Evolutionary conservation across 1,284 basidiomycete species (phyloP).

Genomic region (Apiotrichum gamsii): DNA sequence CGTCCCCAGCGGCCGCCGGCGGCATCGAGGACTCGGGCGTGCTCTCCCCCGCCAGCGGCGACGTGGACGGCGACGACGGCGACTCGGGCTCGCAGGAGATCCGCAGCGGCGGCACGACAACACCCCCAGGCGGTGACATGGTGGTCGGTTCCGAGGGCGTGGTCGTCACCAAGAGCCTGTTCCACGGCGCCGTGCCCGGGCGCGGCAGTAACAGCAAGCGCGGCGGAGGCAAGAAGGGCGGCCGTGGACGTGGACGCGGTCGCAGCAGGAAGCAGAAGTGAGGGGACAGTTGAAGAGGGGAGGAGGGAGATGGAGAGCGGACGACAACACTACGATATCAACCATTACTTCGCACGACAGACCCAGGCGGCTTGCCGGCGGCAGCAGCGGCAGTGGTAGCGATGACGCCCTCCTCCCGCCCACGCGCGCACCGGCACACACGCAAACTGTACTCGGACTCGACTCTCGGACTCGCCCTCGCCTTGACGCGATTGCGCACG

Average conservation of each 20-base stretch:
- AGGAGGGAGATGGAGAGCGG: neutral
- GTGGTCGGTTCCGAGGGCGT: neutral
- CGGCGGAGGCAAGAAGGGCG: conserved; percentile 3
- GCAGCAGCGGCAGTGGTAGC: no score
- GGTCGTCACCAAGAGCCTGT: conserved; percentile 17
- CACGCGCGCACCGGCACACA: no score
- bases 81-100: neutral
- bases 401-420: no score
- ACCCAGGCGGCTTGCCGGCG: no score
- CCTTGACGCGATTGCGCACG: no score
- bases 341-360: no score
- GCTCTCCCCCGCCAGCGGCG: neutral
- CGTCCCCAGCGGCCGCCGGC: neutral
- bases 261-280: conserved; percentile 9
- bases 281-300: neutral
- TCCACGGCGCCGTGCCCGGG: conserved; percentile 3
- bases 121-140: neutral
- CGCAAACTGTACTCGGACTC: no score
- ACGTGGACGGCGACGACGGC: conserved; percentile 2
- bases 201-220: neutral
- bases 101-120: neutral
- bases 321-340: no score
- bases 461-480: no score
- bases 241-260: conserved; percentile 3
- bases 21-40: neutral